Evolutionary conservation across 75 land plant genomes (phyloP), one percentile per base, ranked within the genome.

Genomic region (Azolla pinnata): DNA sequence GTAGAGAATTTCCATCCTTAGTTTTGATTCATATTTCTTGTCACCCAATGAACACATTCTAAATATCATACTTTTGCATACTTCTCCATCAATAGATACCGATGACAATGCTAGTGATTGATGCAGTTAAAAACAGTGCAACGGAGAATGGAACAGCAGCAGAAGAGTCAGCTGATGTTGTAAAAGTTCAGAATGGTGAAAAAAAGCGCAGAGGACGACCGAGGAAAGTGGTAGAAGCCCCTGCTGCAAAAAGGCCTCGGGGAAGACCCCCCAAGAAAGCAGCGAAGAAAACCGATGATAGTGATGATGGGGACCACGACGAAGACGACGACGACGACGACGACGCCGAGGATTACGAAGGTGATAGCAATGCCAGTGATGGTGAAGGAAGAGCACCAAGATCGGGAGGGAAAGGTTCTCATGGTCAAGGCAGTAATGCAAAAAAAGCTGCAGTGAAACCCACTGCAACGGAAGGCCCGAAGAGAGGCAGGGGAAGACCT

Each of bases 261-360:
- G 42, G 14, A 38, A 14, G 12, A 8, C 42, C 42, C 14, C 42
- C 49, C 21, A 46, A 23, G 49, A 23, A 14, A 38, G 14, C 7
- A 38, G 14, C 42, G 7, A 14, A 46, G 4, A 23, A 46, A 2
- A 23, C 49, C n/a, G n/a, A n/a, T 46, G 49, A 17, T 51, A 38
- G 33, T 29, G 33, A 55, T 55, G 32, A 24, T 23, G 23, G 33
- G 16, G 33, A 29, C 26, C 26, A 55, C 21, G 72, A 65, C 10
- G 68, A 66, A 12, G 75, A 58, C 20, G 45, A 58, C 53, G 78
- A 65, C 27, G 61, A 80, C 44, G 83, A 65, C 12, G 75, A 72
- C 53, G 74, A 63, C 19, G 74, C 59, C 29, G 64, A 73, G 33
- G 81, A 73, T 33, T 81, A 69, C 53, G 61, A 76, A 55, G 58